Evolutionary conservation across 495 filamentous ascomycete species (phyloP).

Genomic region (Penicillium ochrochloron): DNA sequence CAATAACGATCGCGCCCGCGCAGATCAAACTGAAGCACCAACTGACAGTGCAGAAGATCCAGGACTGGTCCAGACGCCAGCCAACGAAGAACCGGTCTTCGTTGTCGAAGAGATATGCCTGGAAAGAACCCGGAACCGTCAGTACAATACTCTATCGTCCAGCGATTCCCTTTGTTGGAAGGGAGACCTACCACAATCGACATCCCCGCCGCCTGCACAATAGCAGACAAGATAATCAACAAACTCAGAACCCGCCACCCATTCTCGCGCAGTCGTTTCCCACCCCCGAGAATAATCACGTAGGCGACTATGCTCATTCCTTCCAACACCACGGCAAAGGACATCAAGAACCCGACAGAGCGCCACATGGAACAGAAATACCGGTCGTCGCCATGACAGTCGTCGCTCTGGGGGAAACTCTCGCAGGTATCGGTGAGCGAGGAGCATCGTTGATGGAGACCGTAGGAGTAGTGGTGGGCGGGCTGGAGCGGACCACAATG

Average conservation of each 20-base stretch:
- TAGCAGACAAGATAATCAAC: slow-evolving; percentile 63
- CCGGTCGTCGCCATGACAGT: slow-evolving; percentile 70
- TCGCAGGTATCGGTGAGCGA: slow-evolving; percentile 62
- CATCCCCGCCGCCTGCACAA: slow-evolving; percentile 71
- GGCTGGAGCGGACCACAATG: slow-evolving; percentile 30
- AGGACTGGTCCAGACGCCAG: slow-evolving; percentile 80
- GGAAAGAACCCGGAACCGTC: slow-evolving; percentile 8
- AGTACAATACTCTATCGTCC: neutral
- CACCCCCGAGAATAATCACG: slow-evolving; percentile 73
- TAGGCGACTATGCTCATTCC: slow-evolving; percentile 73
- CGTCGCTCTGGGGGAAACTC: slow-evolving; percentile 63
- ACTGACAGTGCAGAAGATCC: slow-evolving; percentile 75
- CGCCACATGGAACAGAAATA: slow-evolving; percentile 94
- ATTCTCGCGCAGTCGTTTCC: slow-evolving; percentile 71
- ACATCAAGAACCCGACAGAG: slow-evolving; percentile 83
- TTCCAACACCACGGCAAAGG: slow-evolving; percentile 76
- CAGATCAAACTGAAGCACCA: slow-evolving; percentile 68
- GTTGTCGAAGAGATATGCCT: slow-evolving; percentile 84
- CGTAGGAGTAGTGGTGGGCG: slow-evolving; percentile 67
- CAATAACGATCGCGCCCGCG: slow-evolving; percentile 62
- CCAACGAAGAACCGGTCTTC: slow-evolving; percentile 86
- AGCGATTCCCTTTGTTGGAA: neutral
- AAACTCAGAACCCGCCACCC: slow-evolving; percentile 77
- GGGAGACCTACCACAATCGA: slow-evolving; percentile 71
- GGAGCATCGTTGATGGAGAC: slow-evolving; percentile 80